Evolutionary conservation across 2,329 filamentous ascomycete species (phyloP).

Genomic region (Fusarium sp.): DNA sequence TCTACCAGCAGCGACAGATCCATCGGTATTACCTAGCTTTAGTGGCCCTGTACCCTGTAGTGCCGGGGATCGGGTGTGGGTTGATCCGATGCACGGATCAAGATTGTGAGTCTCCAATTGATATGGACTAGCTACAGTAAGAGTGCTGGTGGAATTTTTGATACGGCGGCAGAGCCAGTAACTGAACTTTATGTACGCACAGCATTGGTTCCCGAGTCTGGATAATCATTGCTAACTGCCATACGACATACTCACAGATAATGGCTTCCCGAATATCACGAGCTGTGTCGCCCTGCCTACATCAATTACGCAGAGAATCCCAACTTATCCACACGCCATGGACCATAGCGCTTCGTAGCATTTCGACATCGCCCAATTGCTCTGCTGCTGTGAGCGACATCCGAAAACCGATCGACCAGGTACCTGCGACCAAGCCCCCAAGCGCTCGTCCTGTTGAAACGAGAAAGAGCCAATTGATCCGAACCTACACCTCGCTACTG

Average conservation of each 20-base stretch:
- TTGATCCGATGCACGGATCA: conserved; percentile 47
- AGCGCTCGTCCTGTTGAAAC: conserved; percentile 88
- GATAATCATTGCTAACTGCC: conserved; percentile 7
- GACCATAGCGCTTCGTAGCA: conserved; percentile 39
- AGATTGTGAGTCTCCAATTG: conserved; percentile 17
- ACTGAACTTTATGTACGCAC: conserved; percentile 24
- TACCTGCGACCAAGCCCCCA: conserved; percentile 81
- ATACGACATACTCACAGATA: background rate
- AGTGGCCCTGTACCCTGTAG: conserved; percentile 27
- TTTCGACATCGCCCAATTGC: conserved; percentile 47
- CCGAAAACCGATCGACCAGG: conserved; percentile 60
- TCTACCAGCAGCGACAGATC: conserved; percentile 29
- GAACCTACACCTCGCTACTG: conserved; percentile 88
- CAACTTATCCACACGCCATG: conserved; percentile 33
- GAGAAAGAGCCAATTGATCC: conserved; percentile 88
- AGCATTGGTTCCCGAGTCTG: background rate
- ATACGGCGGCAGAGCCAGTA: conserved; percentile 24
- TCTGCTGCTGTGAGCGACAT: conserved; percentile 44
- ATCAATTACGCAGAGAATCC: conserved; percentile 43
- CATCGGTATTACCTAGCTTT: conserved; percentile 26
- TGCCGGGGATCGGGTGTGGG: conserved; percentile 36
- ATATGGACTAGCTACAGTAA: background rate
- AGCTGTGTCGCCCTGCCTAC: conserved; percentile 42
- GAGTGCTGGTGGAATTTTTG: conserved; percentile 41
- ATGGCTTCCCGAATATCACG: conserved; percentile 46